Base-by-base conservation (phyloP, 305 asterid species). In the Nicotiana rustica region DNA sequence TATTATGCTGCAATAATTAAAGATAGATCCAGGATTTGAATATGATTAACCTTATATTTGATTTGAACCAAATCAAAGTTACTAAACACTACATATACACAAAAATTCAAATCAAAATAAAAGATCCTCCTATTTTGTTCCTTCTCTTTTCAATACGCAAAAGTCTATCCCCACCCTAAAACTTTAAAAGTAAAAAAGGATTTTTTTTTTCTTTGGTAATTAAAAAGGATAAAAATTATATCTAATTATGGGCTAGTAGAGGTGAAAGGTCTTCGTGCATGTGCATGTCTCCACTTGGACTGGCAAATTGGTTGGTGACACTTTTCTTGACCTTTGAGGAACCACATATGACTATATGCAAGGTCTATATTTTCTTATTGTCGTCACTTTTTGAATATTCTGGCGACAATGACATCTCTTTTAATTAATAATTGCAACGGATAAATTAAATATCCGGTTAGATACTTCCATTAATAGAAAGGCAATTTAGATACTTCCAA, bases 241-340 rank as follows among this genome's bases (percentile, higher is more conserved):
- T 2, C 15, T 38, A 35, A 10, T 41, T 6, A 41, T 15, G 25
- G 76, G 15, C 1, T 15, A n/a, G 25, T 62, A 21, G 56, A 68
- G 31, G 56, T 38, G 77, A 38, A 70, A 70, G 12, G 60, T 41
- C 18, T 41, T 5, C 44, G 78, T 44, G 78, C 78, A 41, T 44
- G 36, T 70, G 60, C 60, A 70, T 70, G 56, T 47, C 55, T 47
- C 55, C 10, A 47, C 56, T 47, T 10, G 56, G 56, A 8, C 56
- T 47, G 14, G 14, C 5, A 49, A 49, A 49, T 10, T 49, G 57
- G 57, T 49, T 49, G 57, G 57, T 12, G 57, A 10, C 57, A 49
- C 57, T 49, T 49, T 49, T 12, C 4, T 49, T 49, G 57, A 49
- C 17, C 17, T 49, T 13, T 49, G 57, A 49, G 29, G 29, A 25